Evolutionary conservation across 768 basidiomycete genomes (phyloP), one percentile per base, ranked within the genome.

Genomic region (Suillus variegatus): DNA sequence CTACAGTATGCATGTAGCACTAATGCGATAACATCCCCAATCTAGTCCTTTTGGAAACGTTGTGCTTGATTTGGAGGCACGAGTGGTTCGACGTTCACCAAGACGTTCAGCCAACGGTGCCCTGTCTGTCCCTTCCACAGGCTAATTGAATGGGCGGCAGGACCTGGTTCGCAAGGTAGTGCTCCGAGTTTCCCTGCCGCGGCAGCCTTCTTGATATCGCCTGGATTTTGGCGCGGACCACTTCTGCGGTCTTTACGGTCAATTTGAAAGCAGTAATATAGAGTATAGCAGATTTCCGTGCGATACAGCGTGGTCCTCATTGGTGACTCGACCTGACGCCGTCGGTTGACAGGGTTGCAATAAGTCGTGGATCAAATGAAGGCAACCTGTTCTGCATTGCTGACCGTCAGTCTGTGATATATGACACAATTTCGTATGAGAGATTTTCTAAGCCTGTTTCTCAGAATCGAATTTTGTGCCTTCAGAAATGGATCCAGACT

Each of bases 111-210:
- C 97, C 32, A 99, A 80, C 44, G 96, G 86, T 6, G 95, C 82
- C 36, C 93, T 86, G 71, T 99, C 96, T 0, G 95, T 98, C 7
- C 95, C 96, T 70, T 97, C 94, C 49, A 99, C 98, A 2, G 93
- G 90, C 52, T 97, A 97, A 89, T 73, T 97, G 93, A 64, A 99
- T 89, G 0, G 97, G 96, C 4, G 97, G 97, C 4, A 99, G 80
- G 38, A 99, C 87, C 78, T 99, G 97, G 28, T 93, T 86, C 6
- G 91, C 86, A 10, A 99, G 82, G 75, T 99, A 99, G 75, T 92
- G 86, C 68, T 97, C 93, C 87, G 57, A 93, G 71, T 52, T 86
- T 87, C 4, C 67, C 57, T 0, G 82, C 32, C 32, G 32, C 32
- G 32, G 6, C 87, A 6, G 85, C 86, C 70, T 86, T 86, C 61